A percentile compares a stretch with the other conserved stretches of the same genome.
Conservation (phyloP, 352 stramenopile genomes). For the Globisporangium recalcitrans region DNA sequence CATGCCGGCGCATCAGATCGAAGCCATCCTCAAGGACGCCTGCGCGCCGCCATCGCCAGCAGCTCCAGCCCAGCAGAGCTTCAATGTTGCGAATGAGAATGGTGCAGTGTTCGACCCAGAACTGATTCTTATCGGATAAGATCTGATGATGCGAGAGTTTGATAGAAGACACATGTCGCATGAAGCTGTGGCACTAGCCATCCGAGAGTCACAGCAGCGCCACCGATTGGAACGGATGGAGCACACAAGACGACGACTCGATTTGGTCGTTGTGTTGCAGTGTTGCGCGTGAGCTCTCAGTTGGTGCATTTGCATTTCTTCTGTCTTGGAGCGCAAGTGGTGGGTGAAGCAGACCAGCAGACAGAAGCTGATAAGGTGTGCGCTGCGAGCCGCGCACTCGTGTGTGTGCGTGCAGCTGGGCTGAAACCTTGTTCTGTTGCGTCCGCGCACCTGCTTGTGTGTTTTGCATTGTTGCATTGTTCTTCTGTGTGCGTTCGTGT, state of each 20-base stretch:
- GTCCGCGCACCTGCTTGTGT: too few relatives aligned
- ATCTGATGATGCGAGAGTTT: not conserved
- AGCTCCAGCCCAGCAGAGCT: conserved; percentile 2
- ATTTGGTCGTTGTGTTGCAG: not conserved
- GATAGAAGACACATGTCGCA: too few relatives aligned
- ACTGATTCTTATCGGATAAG: conserved; percentile 13
- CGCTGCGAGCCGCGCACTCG: too few relatives aligned
- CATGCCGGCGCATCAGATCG: conserved; percentile 20
- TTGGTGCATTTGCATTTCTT: conserved; percentile 5
- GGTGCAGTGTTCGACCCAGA: conserved; percentile 22
- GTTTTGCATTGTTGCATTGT: too few relatives aligned
- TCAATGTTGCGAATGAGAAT: not conserved
- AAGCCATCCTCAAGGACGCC: conserved; percentile 28
- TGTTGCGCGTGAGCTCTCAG: not conserved
- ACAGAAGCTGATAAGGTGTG: too few relatives aligned
- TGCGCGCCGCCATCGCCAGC: conserved; percentile 12
- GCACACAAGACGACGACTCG: not conserved
- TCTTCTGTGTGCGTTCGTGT: too few relatives aligned
- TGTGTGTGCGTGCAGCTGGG: conserved; percentile 11
- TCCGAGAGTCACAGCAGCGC: not conserved
- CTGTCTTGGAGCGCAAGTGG: not conserved
- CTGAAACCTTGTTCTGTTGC: too few relatives aligned
- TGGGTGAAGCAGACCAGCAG: too few relatives aligned
- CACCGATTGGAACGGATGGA: conserved; percentile 12
- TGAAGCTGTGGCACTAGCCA: conserved; percentile 5